These are phyloP conservation scores for Asparagopsis taxiformis DNA, from an alignment of 31 red algal genomes.

Conservation along the genomic window DNA sequence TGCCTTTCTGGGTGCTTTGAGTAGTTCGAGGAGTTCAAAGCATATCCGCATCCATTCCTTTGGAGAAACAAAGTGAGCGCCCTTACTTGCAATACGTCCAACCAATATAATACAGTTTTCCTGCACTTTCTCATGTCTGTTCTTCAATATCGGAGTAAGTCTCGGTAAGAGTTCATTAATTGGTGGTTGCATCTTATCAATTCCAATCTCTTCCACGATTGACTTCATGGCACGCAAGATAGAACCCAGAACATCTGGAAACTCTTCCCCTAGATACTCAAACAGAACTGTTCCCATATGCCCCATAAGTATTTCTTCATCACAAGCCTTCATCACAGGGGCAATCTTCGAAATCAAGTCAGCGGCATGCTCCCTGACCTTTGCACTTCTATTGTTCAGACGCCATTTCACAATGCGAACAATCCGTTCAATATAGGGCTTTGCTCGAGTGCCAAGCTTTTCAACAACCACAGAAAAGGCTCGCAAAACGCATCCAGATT, in stretches of 20 bases:
- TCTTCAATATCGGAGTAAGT: conserved; percentile 91
- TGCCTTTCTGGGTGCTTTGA: conserved; percentile 88
- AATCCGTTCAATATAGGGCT: conserved; percentile 75
- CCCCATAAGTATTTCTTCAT: conserved; percentile 67
- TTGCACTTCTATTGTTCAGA: conserved; percentile 73
- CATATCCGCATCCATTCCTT: conserved; percentile 96
- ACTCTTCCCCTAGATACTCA: conserved; percentile 94
- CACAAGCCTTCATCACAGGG: conserved; percentile 63
- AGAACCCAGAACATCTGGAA: conserved; percentile 87
- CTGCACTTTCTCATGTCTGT: conserved; percentile 95
- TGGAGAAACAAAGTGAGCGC: conserved; percentile 68
- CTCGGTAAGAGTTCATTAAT: conserved; percentile 90
- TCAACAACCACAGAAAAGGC: conserved; percentile 71
- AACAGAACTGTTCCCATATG: conserved; percentile 90
- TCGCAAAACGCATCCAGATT: conserved; percentile 51
- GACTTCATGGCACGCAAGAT: conserved; percentile 86
- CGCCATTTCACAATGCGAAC: conserved; percentile 79
- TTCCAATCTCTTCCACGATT: conserved; percentile 81
- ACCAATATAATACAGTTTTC: conserved; percentile 90
- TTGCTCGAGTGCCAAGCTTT: conserved; percentile 52
- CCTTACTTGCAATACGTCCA: conserved; percentile 80
- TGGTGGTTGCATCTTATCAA: conserved; percentile 75
- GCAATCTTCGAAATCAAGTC: conserved; percentile 78
- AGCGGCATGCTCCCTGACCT: conserved; percentile 85
- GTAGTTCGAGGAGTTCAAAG: conserved; percentile 91